Percentiles rank a stretch among this genome's conserved stretches.
Conservation (phyloP, 208 protist genomes). For the Acanthamoeba rhysodes region DNA sequence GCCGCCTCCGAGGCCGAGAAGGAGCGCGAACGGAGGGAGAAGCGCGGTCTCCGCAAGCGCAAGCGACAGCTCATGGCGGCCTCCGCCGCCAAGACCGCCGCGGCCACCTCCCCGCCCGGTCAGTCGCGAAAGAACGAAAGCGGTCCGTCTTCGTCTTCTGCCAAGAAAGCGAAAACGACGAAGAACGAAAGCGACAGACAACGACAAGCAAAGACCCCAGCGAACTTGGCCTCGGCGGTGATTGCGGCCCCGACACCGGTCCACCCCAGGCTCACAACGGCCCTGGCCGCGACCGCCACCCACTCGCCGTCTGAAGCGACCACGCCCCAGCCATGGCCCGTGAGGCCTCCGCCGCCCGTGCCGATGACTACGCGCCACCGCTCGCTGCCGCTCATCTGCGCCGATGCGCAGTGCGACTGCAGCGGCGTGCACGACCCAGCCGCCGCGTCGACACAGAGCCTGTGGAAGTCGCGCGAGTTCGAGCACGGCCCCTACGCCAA, state of each 20-base stretch:
- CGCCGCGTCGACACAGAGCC: background rate
- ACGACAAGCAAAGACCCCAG: background rate
- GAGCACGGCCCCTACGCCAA: background rate
- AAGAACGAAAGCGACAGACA: conserved; percentile 1
- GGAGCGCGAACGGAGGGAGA: conserved; percentile 10
- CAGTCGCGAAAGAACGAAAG: background rate
- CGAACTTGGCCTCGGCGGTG: background rate
- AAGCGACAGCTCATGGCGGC: background rate
- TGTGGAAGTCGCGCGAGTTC: no score
- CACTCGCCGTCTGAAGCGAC: background rate
- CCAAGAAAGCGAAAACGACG: background rate
- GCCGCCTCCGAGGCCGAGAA: background rate
- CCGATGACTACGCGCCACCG: background rate
- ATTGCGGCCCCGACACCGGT: background rate
- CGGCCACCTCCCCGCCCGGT: background rate
- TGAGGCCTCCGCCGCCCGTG: background rate
- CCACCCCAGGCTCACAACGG: background rate
- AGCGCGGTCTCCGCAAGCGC: background rate
- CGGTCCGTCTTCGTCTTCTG: background rate
- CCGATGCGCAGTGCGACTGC: background rate
- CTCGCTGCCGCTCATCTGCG: background rate
- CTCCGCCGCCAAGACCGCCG: background rate
- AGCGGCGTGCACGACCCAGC: background rate
- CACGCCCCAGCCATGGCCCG: background rate
- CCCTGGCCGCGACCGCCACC: background rate